Evolutionary conservation across 257 asterid genomes (phyloP).

Genomic region (Solanum dulcamara): DNA sequence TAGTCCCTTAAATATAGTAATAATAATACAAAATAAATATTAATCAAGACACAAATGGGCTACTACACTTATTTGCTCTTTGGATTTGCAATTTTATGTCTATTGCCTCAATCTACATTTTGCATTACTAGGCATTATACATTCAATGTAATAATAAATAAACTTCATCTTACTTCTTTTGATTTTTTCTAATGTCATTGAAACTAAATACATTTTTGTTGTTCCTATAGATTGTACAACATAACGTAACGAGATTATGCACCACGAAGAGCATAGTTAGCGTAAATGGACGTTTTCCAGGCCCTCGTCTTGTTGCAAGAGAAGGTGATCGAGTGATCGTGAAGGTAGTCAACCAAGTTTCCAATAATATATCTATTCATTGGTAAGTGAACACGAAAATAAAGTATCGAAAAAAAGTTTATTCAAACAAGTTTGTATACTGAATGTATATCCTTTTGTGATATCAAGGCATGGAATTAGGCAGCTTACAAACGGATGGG

Average conservation of each 20-base stretch:
- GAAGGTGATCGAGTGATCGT: constrained; percentile 53
- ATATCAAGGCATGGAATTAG: constrained; percentile 48
- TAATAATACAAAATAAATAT: neutral
- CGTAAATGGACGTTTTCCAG: constrained; percentile 51
- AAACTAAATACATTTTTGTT: neutral
- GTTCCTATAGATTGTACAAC: constrained; percentile 32
- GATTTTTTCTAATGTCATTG: neutral
- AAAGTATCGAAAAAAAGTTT: neutral
- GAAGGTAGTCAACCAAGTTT: constrained; percentile 42
- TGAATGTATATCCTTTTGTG: neutral
- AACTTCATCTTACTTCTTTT: neutral
- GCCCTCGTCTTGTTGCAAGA: constrained; percentile 49
- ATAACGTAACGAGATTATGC: constrained; percentile 49
- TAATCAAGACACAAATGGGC: neutral
- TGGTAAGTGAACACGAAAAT: constrained; percentile 26
- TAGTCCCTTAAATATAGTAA: neutral
- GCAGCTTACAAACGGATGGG: constrained; percentile 58
- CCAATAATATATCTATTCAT: constrained; percentile 46
- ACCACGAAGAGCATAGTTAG: constrained; percentile 45
- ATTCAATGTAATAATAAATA: constrained; percentile 32
- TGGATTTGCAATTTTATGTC: constrained; percentile 8
- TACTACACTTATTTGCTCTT: constrained; percentile 7
- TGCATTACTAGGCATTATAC: constrained; percentile 45
- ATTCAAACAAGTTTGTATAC: neutral
- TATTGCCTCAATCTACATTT: constrained; percentile 26